Conservation (phyloP, 2,329 filamentous ascomycete species). For the Neophaeococcomyces mojaviensis region DNA sequence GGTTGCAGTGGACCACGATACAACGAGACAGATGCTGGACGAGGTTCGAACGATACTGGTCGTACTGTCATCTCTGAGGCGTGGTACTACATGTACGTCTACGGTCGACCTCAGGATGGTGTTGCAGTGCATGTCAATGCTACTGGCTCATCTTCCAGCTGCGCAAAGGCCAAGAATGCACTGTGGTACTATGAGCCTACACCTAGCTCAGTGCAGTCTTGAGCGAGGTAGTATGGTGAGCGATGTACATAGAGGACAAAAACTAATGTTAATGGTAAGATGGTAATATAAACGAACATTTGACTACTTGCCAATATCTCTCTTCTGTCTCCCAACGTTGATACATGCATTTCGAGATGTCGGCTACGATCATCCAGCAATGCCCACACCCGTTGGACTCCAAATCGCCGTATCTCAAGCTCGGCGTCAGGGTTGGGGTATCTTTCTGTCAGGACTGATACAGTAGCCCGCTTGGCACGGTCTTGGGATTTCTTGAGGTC, state of each 20-base stretch:
- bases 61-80: slow-evolving; percentile 53
- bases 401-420: too few relatives aligned
- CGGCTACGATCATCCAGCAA: too few relatives aligned
- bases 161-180: slow-evolving; percentile 21
- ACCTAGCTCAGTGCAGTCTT: slow-evolving; percentile 2
- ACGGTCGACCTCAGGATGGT: slow-evolving; percentile 49
- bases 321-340: too few relatives aligned
- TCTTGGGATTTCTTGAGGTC: too few relatives aligned
- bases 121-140: slow-evolving; percentile 35
- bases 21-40: slow-evolving; percentile 53
- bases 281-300: too few relatives aligned
- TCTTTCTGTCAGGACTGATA: too few relatives aligned
- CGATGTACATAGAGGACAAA: not conserved
- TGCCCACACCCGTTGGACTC: too few relatives aligned
- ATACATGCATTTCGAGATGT: too few relatives aligned
- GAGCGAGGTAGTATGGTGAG: not conserved
- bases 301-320: too few relatives aligned
- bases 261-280: not conserved
- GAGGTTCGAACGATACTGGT: slow-evolving; percentile 48
- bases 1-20: slow-evolving; percentile 55
- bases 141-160: slow-evolving; percentile 18
- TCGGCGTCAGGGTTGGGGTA: too few relatives aligned
- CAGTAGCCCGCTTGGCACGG: too few relatives aligned
- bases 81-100: slow-evolving; percentile 58
- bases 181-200: slow-evolving; percentile 21